Base-by-base conservation (phyloP, 2,329 filamentous ascomycete genomes). In the Pseudogymnoascus sp. region DNA sequence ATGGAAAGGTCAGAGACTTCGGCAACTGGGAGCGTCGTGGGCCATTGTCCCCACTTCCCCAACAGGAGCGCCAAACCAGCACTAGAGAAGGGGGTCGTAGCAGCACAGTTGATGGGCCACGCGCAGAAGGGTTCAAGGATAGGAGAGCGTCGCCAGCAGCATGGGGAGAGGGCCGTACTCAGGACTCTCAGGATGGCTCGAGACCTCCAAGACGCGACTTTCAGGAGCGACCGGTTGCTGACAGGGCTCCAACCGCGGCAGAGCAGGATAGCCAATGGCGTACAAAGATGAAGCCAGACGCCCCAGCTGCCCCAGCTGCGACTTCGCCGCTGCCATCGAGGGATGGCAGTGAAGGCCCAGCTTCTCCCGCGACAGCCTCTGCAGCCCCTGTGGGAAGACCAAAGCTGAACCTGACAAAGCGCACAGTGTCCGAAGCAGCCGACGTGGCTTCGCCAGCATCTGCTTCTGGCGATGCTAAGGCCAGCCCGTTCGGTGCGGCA, bases 221-320 rank as follows among this genome's bases (percentile, higher is more conserved):
- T 73, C 81, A 83, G 65, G 88, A 91, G 65, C 84, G 86, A 65
- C 84, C 87, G 11, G 81, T 82, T 60, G 74, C 79, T 14, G 88
- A 91, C 73, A 84, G 90, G 69, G 81, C 82, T 60, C 90, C 89
- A 21, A 97, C 90, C 63, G 94, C 94, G 41, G 90, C 94, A 59
- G 94, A 99, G 65, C 85, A 90, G 72, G 94, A 97, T 74, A 95
- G 87, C 77, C 87, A 96, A 77, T 99, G 94, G 94, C 89, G 94
- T 70, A 81, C 83, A 68, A 90, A 84, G 76, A 97, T 97, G 92
- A 89, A 86, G 68, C 91, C 93, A n/a, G 92, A 95, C 70, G 76
- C 81, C 37, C 58, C 58, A 39, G 58, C 19, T 31, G 67, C 70
- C 37, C 71, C 73, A 61, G 68, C 71, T 2, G 77, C 76, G 59